Evolutionary conservation across 1,284 basidiomycete genomes (phyloP), one percentile per base, ranked within the genome.

Genomic region (Ustilago trichophora): DNA sequence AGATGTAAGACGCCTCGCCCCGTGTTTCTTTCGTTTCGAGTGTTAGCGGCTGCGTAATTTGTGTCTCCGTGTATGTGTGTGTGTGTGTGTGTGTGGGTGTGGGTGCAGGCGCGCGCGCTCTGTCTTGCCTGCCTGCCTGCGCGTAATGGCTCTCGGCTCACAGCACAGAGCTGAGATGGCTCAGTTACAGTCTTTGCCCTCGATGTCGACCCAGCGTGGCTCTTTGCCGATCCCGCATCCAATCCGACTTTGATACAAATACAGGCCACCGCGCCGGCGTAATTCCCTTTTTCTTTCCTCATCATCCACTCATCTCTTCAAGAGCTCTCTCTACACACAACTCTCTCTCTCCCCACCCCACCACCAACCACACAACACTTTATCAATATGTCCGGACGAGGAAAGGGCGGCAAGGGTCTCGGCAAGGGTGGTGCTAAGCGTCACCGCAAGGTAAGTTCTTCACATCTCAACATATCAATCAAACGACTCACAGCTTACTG

Each of bases 381-480:
- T 35, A 54, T 55, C 66, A 68, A 76, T 56, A 78, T 76, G 73
- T 76, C 76, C 60, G 73, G 73, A 68, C 71, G 79, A 53, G 79
- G 79, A 67, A 80, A 80, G 52, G 78, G 78, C 62, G 80, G 80
- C 68, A 81, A 81, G 72, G 80, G 80, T 76, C 80, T 81, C 71
- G 80, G 80, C 68, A 81, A 81, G 73, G 80, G 80, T 65, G 80
- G 80, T 67, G 80, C 80, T 54, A 81, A 81, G 75, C 80, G 80
- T 66, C 78, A 80, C 75, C 76, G 78, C 57, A 80, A 80, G 75
- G 74, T 74, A 53, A 65, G 70, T 68, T n/a, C n/a, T 60, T 21
- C 27, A 32, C n/a, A 26, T 9, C n/a, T n/a, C n/a, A n/a, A n/a
- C n/a, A n/a, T n/a, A n/a, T n/a, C n/a, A n/a, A n/a, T n/a, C n/a